These are phyloP conservation scores for Neoboletus magnificus DNA, from an alignment of 768 basidiomycete species.

Conservation along the genomic window DNA sequence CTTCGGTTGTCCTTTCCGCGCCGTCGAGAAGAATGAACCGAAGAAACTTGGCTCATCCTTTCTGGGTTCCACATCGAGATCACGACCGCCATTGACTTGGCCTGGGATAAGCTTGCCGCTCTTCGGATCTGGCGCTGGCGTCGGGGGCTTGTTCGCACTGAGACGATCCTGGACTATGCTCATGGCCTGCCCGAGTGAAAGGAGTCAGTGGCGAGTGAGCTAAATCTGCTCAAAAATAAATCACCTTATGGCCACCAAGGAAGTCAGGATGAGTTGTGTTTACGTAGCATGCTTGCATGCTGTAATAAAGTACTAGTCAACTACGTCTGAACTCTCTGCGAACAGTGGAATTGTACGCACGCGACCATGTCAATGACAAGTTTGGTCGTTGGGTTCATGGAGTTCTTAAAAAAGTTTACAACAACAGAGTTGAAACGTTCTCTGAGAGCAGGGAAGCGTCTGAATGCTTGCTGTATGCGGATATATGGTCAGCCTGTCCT, in stretches of 20 bases:
- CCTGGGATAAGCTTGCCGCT: slow-evolving; percentile 55
- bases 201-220: background rate
- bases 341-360: slow-evolving; percentile 44
- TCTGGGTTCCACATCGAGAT: slow-evolving; percentile 86
- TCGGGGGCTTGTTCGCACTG: slow-evolving; percentile 74
- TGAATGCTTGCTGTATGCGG: slow-evolving; percentile 78
- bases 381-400: slow-evolving; percentile 94
- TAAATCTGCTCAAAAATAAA: slow-evolving; percentile 3
- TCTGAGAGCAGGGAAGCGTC: slow-evolving; percentile 92
- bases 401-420: slow-evolving; percentile 92
- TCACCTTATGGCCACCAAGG: slow-evolving; percentile 87
- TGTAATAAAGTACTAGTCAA: slow-evolving; percentile 25
- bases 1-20: slow-evolving; percentile 57
- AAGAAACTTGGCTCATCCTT: slow-evolving; percentile 93
- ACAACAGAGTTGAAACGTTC: slow-evolving; percentile 96
- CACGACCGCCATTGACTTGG: slow-evolving; percentile 87
- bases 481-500: background rate
- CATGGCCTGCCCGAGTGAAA: slow-evolving; percentile 61
- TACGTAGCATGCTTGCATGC: slow-evolving; percentile 98
- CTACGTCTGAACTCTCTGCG: background rate
- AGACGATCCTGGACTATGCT: slow-evolving; percentile 79
- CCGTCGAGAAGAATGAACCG: slow-evolving; percentile 87
- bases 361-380: slow-evolving; percentile 90
- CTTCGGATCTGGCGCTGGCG: slow-evolving; percentile 60
- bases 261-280: slow-evolving; percentile 99